Conservation (phyloP, 139 green algal species). For the Chlorella sp. region DNA sequence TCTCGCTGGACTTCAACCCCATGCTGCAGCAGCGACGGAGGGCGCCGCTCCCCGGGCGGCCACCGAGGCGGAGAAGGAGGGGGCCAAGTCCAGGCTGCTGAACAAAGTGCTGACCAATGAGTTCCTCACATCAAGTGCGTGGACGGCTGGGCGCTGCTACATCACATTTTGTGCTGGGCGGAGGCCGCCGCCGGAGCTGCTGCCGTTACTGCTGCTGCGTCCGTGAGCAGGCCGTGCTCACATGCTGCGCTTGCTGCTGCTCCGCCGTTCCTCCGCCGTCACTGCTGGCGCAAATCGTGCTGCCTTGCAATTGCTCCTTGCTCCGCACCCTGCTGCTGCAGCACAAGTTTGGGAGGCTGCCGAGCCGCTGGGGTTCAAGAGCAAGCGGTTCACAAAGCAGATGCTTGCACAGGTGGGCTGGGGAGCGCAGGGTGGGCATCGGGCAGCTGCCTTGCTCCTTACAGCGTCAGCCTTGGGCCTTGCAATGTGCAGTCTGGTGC, state of each 20-base stretch:
- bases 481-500: too few relatives aligned
- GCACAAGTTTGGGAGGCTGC: constrained; percentile 37
- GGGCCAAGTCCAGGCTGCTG: constrained; percentile 22
- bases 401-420: constrained; percentile 40
- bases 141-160: background rate
- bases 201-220: too few relatives aligned
- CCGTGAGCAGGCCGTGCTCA: too few relatives aligned
- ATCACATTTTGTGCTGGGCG: background rate
- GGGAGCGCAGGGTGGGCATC: background rate
- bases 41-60: too few relatives aligned
- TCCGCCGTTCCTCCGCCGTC: background rate
- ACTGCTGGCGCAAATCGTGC: too few relatives aligned
- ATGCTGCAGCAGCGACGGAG: background rate
- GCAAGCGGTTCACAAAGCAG: constrained; percentile 45
- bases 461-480: too few relatives aligned
- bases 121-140: constrained; percentile 9
- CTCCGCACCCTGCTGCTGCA: background rate
- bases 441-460: background rate
- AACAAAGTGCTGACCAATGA: background rate
- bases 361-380: constrained; percentile 35
- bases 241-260: background rate
- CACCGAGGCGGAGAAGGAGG: background rate
- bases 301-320: too few relatives aligned
- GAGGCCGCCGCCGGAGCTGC: background rate
- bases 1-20: too few relatives aligned